These are phyloP conservation scores for Penstemon newberryi DNA, from an alignment of 257 asterid species.

Conservation along the genomic window DNA sequence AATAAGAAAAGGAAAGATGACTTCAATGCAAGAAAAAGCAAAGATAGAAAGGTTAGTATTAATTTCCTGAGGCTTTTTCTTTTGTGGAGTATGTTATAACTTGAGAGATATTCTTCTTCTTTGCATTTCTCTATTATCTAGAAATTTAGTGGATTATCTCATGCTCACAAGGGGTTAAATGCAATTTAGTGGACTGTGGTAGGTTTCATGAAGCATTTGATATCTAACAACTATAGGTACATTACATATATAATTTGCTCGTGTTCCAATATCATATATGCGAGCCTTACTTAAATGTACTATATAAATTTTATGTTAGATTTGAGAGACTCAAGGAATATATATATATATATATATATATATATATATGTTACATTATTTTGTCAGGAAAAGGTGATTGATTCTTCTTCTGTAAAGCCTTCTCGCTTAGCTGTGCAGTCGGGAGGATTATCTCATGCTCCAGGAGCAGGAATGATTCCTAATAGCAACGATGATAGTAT, in stretches of 20 bases:
- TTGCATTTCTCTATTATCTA: neutral
- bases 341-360: neutral
- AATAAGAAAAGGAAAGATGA: constrained; percentile 86
- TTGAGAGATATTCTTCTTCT: neutral
- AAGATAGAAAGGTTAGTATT: constrained; percentile 71
- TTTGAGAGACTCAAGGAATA: too few relatives aligned
- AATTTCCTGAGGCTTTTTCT: neutral
- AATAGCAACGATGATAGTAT: constrained; percentile 46
- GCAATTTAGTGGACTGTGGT: too few relatives aligned
- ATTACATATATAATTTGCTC: too few relatives aligned
- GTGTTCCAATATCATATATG: too few relatives aligned
- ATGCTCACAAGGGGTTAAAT: too few relatives aligned
- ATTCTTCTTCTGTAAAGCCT: constrained; percentile 50
- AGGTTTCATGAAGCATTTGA: too few relatives aligned
- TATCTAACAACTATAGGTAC: too few relatives aligned
- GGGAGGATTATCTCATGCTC: constrained; percentile 49
- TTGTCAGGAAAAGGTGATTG: constrained; percentile 63
- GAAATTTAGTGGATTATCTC: too few relatives aligned
- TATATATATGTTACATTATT: constrained; percentile 23
- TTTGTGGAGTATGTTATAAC: neutral
- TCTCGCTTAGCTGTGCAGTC: constrained; percentile 55
- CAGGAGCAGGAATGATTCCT: constrained; percentile 36
- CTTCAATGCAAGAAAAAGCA: constrained; percentile 55
- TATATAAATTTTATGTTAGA: too few relatives aligned
- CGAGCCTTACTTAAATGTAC: too few relatives aligned